Evolutionary conservation across 768 basidiomycete species (phyloP).

Genomic region (Amanita phalloides): DNA sequence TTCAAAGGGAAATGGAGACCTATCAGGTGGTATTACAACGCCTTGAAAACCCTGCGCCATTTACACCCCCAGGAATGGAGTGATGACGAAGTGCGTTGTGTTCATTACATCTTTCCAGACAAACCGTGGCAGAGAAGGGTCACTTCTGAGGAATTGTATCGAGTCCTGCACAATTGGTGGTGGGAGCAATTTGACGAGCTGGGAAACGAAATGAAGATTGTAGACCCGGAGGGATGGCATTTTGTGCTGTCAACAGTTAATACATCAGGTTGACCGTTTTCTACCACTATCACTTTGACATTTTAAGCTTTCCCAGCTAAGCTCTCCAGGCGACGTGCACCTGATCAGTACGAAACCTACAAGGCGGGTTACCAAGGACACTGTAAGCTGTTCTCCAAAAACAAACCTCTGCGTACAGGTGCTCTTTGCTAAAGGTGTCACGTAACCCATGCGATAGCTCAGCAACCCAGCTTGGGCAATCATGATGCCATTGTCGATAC

Average conservation of each 20-base stretch:
- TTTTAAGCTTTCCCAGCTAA: conserved; percentile 17
- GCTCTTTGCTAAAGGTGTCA: conserved; percentile 67
- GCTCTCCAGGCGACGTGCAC: conserved; percentile 87
- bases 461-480: conserved; percentile 96
- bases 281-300: background rate
- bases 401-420: conserved; percentile 86
- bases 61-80: conserved; percentile 73
- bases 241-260: conserved; percentile 42
- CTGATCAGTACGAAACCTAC: conserved; percentile 89
- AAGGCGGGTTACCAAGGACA: background rate
- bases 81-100: conserved; percentile 75
- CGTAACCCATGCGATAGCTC: conserved; percentile 81
- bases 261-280: conserved; percentile 8
- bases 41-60: conserved; percentile 73
- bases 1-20: conserved; percentile 75
- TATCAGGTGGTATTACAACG: conserved; percentile 84
- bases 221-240: conserved; percentile 37
- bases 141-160: conserved; percentile 31
- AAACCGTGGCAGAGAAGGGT: conserved; percentile 73
- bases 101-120: conserved; percentile 80
- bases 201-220: conserved; percentile 28
- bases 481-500: conserved; percentile 99
- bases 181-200: conserved; percentile 56
- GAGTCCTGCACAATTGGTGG: conserved; percentile 64
- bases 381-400: background rate